Evolutionary conservation across 116 monocot species (phyloP).

Genomic region (Dioscorea cayenensis): DNA sequence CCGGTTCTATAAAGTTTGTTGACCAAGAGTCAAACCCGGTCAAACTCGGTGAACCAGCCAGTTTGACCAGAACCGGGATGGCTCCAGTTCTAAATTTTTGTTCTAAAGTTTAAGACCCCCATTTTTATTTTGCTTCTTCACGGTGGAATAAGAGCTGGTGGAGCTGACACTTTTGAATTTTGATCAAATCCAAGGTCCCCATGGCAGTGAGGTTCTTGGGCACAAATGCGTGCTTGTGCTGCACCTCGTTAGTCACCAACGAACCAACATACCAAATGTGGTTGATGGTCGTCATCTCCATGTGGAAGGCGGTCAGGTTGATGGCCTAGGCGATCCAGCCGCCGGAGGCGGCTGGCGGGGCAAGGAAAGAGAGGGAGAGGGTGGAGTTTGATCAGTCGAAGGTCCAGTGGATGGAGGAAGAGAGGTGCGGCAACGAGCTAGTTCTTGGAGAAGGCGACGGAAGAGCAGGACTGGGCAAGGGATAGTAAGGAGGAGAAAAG

Average conservation of each 20-base stretch:
- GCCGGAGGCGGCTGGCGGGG: conserved; percentile 13
- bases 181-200: conserved; percentile 29
- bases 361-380: conserved; percentile 51
- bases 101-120: too few species aligned
- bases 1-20: too few species aligned
- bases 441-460: conserved; percentile 3
- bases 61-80: too few species aligned
- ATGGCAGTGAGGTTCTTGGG: conserved; percentile 34
- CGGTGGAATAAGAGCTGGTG: background rate
- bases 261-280: conserved; percentile 78
- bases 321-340: conserved; percentile 73
- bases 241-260: conserved; percentile 21
- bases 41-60: too few species aligned
- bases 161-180: conserved; percentile 9
- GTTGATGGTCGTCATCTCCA: conserved; percentile 38
- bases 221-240: conserved; percentile 29
- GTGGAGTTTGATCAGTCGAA: conserved; percentile 35
- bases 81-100: too few species aligned
- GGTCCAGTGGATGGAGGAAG: conserved; percentile 57
- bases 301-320: conserved; percentile 36
- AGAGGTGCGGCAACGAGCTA: conserved; percentile 12
- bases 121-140: conserved; percentile 31
- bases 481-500: background rate
- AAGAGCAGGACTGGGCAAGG: background rate
- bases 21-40: too few species aligned